phyloP scores from a whole-genome alignment of 257 asterid species.

The Rubia yunnanensis region DNA sequence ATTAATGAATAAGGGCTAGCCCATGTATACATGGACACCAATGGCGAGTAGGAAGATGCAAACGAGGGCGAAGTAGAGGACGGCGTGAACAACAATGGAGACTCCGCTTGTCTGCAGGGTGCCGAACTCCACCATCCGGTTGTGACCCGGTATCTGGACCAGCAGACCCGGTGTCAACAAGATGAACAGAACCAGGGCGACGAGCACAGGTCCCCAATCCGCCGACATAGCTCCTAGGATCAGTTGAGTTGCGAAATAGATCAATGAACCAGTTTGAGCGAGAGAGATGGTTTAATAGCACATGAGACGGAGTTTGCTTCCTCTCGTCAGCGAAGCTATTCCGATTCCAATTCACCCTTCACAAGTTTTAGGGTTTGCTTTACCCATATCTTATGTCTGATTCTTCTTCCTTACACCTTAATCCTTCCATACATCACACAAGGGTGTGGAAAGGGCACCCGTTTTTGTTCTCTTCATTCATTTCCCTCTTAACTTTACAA shows the following conservation, averaged over 20 bases:
- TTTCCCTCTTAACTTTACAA: no score
- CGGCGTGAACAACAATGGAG: constrained; percentile 67
- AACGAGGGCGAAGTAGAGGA: constrained; percentile 64
- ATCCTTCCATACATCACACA: not conserved
- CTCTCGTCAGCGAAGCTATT: no score
- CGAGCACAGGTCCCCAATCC: constrained; percentile 94
- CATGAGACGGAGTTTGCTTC: no score
- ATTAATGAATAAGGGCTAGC: no score
- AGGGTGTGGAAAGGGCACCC: no score
- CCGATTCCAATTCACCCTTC: no score
- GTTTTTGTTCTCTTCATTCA: no score
- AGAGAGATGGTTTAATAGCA: no score
- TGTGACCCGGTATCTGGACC: constrained; percentile 72
- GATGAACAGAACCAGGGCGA: constrained; percentile 77
- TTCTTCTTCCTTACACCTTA: not conserved
- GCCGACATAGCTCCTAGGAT: constrained; percentile 32
- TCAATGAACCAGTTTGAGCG: no score
- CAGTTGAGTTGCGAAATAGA: no score
- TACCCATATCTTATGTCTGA: no score
- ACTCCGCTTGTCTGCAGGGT: constrained; percentile 74
- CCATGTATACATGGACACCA: constrained; percentile 67
- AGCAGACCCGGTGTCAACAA: constrained; percentile 79
- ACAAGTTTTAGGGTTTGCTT: no score
- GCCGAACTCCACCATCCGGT: constrained; percentile 66
- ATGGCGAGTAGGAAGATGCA: constrained; percentile 76